Evolutionary conservation across 176 grass and related monocot species (phyloP), one percentile per base, ranked within the genome.

Genomic region (Metroxylon sagu): DNA sequence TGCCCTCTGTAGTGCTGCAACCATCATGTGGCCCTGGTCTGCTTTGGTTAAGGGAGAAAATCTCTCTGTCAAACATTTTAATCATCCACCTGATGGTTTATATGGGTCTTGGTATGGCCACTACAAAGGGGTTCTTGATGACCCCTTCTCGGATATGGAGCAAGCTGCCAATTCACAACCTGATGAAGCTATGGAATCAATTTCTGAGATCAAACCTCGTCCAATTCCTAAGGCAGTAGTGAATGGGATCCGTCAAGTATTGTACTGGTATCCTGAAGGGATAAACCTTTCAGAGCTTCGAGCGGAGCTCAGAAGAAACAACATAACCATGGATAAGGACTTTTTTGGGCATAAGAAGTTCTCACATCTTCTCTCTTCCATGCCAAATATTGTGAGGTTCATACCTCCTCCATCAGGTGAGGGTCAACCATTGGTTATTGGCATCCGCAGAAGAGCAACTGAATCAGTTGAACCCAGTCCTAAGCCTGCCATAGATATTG

Each of bases 41-140:
- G 62, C 76, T 68, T 77, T 98, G 67, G 84, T 77, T 27, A 98
- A 70, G 84, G 93, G 93, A 8, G 70, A 85, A 27, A 57, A 62
- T 67, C 68, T 82, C 55, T 72, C 62, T 54, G 72, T 72, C 1
- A 85, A 76, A 61, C 81, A 8, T 54, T 92, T 80, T 66, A 98
- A 92, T 50, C 74, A 88, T 58, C 93, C 93, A 63, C 93, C 93
- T 4, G 84, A 98, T 83, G 81, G 93, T 65, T 52, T 77, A 26
- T 80, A 67, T 74, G 87, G 84, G 67, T 97, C 93, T 69, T 97
- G 93, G 93, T 97, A 97, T 83, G 93, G 87, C 51, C 65, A 81
- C 59, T 76, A 71, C 75, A 91, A 78, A 79, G 84, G 73, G 74
- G 55, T 54, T 52, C 81, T 98, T n/a, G 76, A 83, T 53, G 70